These are phyloP conservation scores for Anacardium occidentale DNA, from an alignment of 345 rosid genomes.

Conservation along the genomic window DNA sequence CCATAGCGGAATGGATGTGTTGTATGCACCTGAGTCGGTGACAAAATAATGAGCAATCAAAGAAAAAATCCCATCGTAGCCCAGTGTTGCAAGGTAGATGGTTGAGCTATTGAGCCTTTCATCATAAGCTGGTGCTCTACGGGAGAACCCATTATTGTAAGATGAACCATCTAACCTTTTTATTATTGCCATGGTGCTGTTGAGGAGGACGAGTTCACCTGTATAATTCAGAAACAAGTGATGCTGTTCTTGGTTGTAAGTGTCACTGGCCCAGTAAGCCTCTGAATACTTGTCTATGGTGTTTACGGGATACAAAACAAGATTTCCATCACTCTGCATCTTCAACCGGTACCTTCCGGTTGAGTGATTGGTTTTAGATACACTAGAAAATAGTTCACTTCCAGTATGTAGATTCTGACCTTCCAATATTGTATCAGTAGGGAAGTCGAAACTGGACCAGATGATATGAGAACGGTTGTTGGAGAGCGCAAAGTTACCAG, in stretches of 20 bases:
- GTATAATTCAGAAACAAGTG: neutral
- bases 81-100: neutral
- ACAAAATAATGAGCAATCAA: neutral
- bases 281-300: neutral
- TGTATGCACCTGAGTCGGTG: neutral
- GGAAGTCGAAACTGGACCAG: conserved; percentile 29
- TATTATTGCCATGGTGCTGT: neutral
- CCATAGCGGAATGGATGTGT: neutral
- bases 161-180: rapidly evolving
- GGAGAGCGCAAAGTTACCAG: conserved; percentile 36
- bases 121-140: too few relatives aligned
- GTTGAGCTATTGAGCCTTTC: neutral
- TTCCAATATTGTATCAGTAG: conserved; percentile 30
- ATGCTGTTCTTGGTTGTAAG: too few relatives aligned
- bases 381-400: conserved; percentile 18
- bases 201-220: neutral
- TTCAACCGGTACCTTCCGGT: conserved; percentile 25
- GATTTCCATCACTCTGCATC: conserved; percentile 26
- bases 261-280: conserved; percentile 8
- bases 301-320: conserved; percentile 28
- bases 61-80: neutral
- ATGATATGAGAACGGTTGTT: neutral
- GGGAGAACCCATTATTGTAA: too few relatives aligned
- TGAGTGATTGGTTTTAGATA: conserved; percentile 4
- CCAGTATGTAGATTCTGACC: conserved; percentile 21